phyloP scores from a whole-genome alignment of 257 asterid genomes.

The Vinca minor region DNA sequence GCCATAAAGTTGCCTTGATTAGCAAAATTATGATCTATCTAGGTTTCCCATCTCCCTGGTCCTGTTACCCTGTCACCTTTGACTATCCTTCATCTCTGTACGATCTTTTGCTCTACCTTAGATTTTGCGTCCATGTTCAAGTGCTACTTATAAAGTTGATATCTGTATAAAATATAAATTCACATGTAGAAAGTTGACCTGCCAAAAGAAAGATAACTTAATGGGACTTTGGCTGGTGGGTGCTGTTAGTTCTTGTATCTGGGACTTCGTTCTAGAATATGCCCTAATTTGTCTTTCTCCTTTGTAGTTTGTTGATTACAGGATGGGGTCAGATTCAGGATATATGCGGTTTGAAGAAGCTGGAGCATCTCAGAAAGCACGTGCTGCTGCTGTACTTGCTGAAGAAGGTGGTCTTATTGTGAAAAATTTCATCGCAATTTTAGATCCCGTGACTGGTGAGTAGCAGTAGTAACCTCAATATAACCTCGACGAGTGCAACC shows the following conservation, averaged over 20 bases:
- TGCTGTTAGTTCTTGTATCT: background rate
- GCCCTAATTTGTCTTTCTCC: background rate
- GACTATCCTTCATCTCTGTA: background rate
- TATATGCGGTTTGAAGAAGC: conserved; percentile 82
- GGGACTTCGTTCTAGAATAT: background rate
- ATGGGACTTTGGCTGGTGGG: too few relatives aligned
- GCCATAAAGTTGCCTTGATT: too few relatives aligned
- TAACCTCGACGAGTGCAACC: background rate
- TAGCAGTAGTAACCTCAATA: background rate
- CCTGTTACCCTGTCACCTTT: background rate
- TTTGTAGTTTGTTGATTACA: conserved; percentile 68
- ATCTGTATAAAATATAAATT: too few relatives aligned
- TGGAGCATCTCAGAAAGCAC: conserved; percentile 67
- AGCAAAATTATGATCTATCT: background rate
- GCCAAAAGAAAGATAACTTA: background rate
- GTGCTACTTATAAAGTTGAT: background rate
- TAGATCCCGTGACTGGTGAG: conserved; percentile 87
- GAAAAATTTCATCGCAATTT: conserved; percentile 63
- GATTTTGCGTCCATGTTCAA: background rate
- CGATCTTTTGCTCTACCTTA: background rate
- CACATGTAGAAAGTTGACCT: too few relatives aligned
- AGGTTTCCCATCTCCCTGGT: background rate
- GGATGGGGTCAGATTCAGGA: conserved; percentile 63
- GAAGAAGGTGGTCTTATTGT: conserved; percentile 79
- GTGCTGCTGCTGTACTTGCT: conserved; percentile 84